Evolutionary conservation across 768 basidiomycete species (phyloP).

Genomic region (Boletus rubropictus): DNA sequence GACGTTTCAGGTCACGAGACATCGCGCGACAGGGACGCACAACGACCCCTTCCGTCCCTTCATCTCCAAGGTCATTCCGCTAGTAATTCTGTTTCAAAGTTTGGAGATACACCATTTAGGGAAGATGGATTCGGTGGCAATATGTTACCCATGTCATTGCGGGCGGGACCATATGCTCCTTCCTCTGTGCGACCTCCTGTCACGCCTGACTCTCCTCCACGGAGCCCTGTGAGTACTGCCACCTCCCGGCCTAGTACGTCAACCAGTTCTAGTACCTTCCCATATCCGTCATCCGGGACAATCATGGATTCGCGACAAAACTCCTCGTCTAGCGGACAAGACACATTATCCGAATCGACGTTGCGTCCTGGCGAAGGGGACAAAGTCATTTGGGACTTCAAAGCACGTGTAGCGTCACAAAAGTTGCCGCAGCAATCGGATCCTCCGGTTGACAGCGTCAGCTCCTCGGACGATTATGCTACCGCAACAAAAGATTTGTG

Average conservation of each 20-base stretch:
- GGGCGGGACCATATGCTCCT: constrained; percentile 24
- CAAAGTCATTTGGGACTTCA: constrained; percentile 28
- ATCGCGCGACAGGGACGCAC: constrained; percentile 27
- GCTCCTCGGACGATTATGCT: constrained; percentile 26
- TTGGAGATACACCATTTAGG: constrained; percentile 28
- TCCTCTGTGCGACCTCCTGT: constrained; percentile 26
- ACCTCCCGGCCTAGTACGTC: constrained; percentile 39
- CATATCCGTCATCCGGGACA: constrained; percentile 27
- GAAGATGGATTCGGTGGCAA: constrained; percentile 26
- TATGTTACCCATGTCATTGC: constrained; percentile 23
- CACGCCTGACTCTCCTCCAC: constrained; percentile 50
- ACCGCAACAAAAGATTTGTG: constrained; percentile 28
- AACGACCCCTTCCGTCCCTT: constrained; percentile 22
- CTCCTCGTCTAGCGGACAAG: constrained; percentile 29
- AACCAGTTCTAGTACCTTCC: constrained; percentile 25
- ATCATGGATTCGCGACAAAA: constrained; percentile 21
- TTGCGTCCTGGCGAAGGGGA: constrained; percentile 30
- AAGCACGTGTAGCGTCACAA: constrained; percentile 14
- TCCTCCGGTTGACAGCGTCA: constrained; percentile 16
- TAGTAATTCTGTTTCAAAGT: constrained; percentile 26
- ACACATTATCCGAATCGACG: constrained; percentile 31
- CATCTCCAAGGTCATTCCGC: constrained; percentile 27
- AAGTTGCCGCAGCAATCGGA: constrained; percentile 16
- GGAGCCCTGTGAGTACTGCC: constrained; percentile 54
- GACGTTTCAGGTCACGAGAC: constrained; percentile 17